A percentile compares a stretch with the other conserved stretches of the same genome.
phyloP scores from a whole-genome alignment of 139 green algal genomes.

The Pseudopediastrum boryanum region DNA sequence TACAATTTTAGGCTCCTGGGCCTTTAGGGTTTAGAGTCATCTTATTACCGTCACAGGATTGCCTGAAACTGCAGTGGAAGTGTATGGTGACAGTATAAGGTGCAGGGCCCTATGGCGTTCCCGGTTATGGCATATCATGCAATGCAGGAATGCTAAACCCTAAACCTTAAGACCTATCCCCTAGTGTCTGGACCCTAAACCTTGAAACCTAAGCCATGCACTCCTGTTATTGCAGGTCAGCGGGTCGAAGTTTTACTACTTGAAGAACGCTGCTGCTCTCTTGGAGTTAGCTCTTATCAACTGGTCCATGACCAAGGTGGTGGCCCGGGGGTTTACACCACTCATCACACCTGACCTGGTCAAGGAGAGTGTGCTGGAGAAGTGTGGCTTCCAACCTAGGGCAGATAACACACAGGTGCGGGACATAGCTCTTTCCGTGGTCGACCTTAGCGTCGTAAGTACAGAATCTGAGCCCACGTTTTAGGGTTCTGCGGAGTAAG shows the following conservation, averaged over 20 bases:
- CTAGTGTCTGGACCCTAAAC: conserved; percentile 78
- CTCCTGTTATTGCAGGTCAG: conserved; percentile 63
- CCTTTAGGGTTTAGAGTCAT: no score
- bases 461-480: no score
- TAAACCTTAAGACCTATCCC: conserved; percentile 86
- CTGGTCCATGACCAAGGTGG: conserved; percentile 76
- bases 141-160: no score
- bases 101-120: no score
- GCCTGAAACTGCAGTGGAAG: no score
- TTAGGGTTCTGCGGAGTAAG: no score
- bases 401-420: conserved; percentile 89
- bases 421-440: background rate
- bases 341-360: conserved; percentile 96
- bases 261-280: conserved; percentile 88
- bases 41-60: no score
- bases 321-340: conserved; percentile 79
- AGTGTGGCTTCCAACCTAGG: conserved; percentile 98
- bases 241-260: conserved; percentile 96
- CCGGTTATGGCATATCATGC: no score
- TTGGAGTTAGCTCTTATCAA: conserved; percentile 97
- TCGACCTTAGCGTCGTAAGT: no score
- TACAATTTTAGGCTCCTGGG: no score
- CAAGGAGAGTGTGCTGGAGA: conserved; percentile 88
- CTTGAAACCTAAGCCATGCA: conserved; percentile 79
- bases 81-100: no score